phyloP scores from a whole-genome alignment of 352 stramenopile genomes.

The Pythium guiyangense region DNA sequence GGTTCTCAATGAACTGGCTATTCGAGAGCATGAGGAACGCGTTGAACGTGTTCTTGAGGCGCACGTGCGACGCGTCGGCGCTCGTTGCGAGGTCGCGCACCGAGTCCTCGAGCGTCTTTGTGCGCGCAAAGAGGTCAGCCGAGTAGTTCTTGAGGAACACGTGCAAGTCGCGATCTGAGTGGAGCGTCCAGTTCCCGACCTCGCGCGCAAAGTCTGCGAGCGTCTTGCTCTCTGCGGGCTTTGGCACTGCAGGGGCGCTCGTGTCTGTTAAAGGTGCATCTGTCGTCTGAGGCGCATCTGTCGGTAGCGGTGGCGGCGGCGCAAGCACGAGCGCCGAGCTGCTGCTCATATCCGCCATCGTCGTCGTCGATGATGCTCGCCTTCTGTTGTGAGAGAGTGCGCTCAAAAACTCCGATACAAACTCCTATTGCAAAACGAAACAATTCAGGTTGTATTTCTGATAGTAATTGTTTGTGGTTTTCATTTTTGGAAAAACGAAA shows the following conservation, averaged over 20 bases:
- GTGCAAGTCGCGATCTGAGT: constrained; percentile 71
- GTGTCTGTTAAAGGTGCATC: no score
- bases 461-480: no score
- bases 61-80: constrained; percentile 64
- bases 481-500: no score
- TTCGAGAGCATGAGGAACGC: constrained; percentile 85
- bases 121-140: constrained; percentile 54
- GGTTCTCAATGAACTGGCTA: constrained; percentile 89
- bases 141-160: constrained; percentile 70
- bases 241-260: neutral
- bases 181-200: constrained; percentile 61
- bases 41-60: constrained; percentile 83
- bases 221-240: constrained; percentile 27
- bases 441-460: no score
- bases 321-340: neutral
- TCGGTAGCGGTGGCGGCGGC: neutral
- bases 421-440: no score
- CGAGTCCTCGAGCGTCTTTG: constrained; percentile 66
- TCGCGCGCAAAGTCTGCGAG: constrained; percentile 38
- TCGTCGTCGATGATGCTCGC: no score
- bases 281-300: neutral
- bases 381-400: no score
- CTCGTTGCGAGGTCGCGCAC: constrained; percentile 67
- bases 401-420: no score
- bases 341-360: no score